These are phyloP conservation scores for Litsea cubeba DNA, from an alignment of 164 flowering plant genomes.

Conservation along the genomic window DNA sequence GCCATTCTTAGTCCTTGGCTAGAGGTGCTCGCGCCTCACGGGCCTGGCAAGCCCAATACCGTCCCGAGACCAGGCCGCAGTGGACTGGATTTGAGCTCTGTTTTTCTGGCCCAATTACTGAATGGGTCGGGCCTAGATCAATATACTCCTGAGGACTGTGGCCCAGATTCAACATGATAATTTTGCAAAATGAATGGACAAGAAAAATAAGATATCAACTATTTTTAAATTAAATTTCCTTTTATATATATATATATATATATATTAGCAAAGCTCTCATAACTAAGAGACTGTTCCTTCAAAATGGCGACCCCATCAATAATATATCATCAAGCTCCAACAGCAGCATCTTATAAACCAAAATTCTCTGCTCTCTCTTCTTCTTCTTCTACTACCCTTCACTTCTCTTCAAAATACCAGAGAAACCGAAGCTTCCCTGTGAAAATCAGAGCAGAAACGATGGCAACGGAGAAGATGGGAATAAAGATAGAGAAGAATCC, in stretches of 20 bases:
- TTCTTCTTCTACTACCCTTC: not conserved
- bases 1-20: no score
- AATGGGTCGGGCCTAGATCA: not conserved
- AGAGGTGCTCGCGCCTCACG: no score
- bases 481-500: conserved; percentile 62
- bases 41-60: no score
- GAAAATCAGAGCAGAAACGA: conserved; percentile 29
- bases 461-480: conserved; percentile 65
- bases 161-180: not conserved
- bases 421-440: not conserved
- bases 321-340: not conserved
- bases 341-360: not conserved
- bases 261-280: not conserved
- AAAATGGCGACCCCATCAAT: not conserved
- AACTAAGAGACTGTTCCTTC: not conserved
- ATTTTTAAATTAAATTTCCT: not conserved
- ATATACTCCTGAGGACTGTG: not conserved
- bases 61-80: no score
- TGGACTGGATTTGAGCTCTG: not conserved
- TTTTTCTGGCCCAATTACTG: not conserved
- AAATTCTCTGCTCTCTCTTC: not conserved
- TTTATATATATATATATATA: no score
- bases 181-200: conserved; percentile 3
- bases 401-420: not conserved
- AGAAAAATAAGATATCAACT: not conserved